Conservation (phyloP, 140 eudicot species). For the Cichorium intybus region DNA sequence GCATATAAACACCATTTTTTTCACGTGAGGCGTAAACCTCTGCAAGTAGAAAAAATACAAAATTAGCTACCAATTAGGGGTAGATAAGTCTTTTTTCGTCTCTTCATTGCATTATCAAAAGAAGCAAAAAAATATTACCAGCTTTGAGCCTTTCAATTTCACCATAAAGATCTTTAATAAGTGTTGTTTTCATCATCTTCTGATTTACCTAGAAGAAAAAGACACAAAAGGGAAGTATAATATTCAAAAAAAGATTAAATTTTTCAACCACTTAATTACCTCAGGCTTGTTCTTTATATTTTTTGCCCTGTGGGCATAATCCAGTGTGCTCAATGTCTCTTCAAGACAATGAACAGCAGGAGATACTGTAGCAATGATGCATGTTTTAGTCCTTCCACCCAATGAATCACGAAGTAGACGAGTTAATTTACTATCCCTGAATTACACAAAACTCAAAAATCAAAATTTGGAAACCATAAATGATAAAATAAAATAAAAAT, state of each 20-base stretch:
- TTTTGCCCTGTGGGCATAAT: slow-evolving; percentile 94
- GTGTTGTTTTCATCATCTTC: slow-evolving; percentile 96
- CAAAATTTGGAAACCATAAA: neutral
- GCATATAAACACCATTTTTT: slow-evolving; percentile 90
- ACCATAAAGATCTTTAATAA: slow-evolving; percentile 90
- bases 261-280: slow-evolving; percentile 32
- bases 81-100: neutral
- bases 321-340: slow-evolving; percentile 92
- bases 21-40: slow-evolving; percentile 95
- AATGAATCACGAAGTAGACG: slow-evolving; percentile 90
- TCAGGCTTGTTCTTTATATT: slow-evolving; percentile 92
- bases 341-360: slow-evolving; percentile 98
- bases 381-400: slow-evolving; percentile 98
- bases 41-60: slow-evolving; percentile 19
- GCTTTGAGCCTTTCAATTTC: slow-evolving; percentile 91
- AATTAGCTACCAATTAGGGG: neutral
- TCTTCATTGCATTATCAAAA: neutral
- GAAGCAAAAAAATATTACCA: slow-evolving; percentile 37
- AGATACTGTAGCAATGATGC: slow-evolving; percentile 95
- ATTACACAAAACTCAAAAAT: slow-evolving; percentile 5
- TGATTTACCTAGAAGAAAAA: slow-evolving; percentile 65
- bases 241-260: neutral
- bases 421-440: slow-evolving; percentile 92
- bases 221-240: neutral
- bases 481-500: neutral